Base-by-base conservation (phyloP, 768 basidiomycete species). In the Phylloporus sp. region DNA sequence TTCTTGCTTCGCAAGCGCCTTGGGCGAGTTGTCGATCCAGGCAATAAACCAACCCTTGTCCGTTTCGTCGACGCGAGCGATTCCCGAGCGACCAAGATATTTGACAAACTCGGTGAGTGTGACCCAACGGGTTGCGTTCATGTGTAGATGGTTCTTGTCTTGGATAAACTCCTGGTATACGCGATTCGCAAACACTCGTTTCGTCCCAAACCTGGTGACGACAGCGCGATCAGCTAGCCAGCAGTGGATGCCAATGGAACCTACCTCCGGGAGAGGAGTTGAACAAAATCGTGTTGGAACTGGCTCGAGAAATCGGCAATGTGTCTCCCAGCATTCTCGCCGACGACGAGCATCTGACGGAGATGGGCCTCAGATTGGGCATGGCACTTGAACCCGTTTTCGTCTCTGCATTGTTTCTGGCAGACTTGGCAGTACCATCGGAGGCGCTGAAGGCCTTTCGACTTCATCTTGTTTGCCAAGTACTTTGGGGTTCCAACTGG, bases 391-490 rank as follows among this genome's bases (percentile, higher is more conserved):
- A 98, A 99, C 15, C 94, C 96, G 68, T 99, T 99, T 73, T 98
- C 96, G 68, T 98, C 90, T 64, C 94, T 76, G 67, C 95, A 98
- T 69, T 98, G 95, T 66, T 99, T 99, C 77, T 97, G 73, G 79
- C 96, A 98, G 55, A 98, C 90, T 76, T 99, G 95, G 62, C 95
- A 98, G 70, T 90, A 99, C 95, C 94, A 98, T 52, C 94, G 80
- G 53, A 98, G 80, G 60, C 92, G 82, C 68, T 96, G 95, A 39
- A 95, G 75, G 58, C 93, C 95, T 63, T 97, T 97, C 48, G 92
- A 86, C 72, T 97, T 97, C 87, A 95, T 94, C 69, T 90, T 87
- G 68, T 98, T 98, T 18, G 90, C 91, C 51, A 94, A 70, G 68
- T 79, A 86, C 69, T 92, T 92, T 21, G 90, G 87, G 6, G 90